Base-by-base conservation (phyloP, 2,329 filamentous ascomycete genomes). In the Bisporella sp. region DNA sequence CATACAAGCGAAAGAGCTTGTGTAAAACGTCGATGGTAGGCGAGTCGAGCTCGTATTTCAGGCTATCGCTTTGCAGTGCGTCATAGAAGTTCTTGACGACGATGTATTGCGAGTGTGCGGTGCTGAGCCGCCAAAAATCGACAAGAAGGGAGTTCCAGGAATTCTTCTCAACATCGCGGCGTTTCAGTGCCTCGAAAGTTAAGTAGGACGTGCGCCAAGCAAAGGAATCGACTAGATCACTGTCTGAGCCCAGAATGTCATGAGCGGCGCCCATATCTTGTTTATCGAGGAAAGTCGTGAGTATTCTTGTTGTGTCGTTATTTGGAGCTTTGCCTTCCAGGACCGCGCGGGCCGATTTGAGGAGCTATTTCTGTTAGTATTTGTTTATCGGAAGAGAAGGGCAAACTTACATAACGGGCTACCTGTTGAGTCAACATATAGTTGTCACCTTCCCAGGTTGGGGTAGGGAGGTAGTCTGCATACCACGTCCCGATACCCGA, bases 351-450 rank as follows among this genome's bases (percentile, higher is more conserved):
- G 85, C 85, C 3, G 85, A 81, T 74, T 89, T 90, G 57, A 90
- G 76, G 43, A 90, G 77, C 71, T 77, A 29, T 29, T 8, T 40
- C 3, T 41, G 46, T 54, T 33, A 54, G 55, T 12, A 33, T 21
- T 11, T 13, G 8, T 41, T 28, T 11, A n/a, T 39, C 6, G 11
- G 37, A 6, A 12, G 5, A 35, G 3, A 3, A 28, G 4, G 11
- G 31, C 8, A 50, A 30, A 68, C 73, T 66, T 69, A 77, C 72
- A 62, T 89, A 89, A 51, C 85, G 78, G 3, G 84, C 83, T 3
- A 89, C 85, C 69, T 90, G 86, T 66, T 90, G 86, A 7, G 84
- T 87, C 52, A 90, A 73, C 85, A 90, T 89, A 71, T 87, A 89
- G 72, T 62, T 89, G 70, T 89, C 86, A 42, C 86, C 86, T 65